These are phyloP conservation scores for Baudoinia panamericana DNA, from an alignment of 495 filamentous ascomycete genomes.

Conservation along the genomic window DNA sequence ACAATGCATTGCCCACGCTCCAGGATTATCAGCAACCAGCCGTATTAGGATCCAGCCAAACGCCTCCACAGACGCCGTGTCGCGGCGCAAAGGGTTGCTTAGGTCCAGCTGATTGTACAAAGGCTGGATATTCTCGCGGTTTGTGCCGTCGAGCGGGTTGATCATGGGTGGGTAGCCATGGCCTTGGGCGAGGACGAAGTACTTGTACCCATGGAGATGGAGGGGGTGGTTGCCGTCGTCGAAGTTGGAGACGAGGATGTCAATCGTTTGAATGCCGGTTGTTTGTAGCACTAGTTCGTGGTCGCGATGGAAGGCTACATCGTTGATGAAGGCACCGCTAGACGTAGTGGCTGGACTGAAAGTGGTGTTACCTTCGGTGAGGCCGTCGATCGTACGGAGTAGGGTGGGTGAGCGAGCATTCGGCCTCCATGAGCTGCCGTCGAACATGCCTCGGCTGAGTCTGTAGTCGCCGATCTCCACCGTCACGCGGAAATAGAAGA, in stretches of 20 bases:
- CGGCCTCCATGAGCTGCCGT: slow-evolving; percentile 41
- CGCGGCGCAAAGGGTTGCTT: slow-evolving; percentile 24
- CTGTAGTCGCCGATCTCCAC: slow-evolving; percentile 44
- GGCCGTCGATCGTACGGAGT: slow-evolving; percentile 35
- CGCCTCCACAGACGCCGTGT: slow-evolving; percentile 25
- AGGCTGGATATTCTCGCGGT: slow-evolving; percentile 10
- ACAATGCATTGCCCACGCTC: slow-evolving; percentile 27
- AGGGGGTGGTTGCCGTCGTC: slow-evolving; percentile 29
- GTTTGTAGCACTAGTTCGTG: slow-evolving; percentile 25
- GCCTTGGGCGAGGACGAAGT: slow-evolving; percentile 45
- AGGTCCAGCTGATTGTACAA: slow-evolving; percentile 18
- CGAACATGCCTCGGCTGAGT: slow-evolving; percentile 41
- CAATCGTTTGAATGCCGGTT: slow-evolving; percentile 20
- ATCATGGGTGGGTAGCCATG: slow-evolving; percentile 37
- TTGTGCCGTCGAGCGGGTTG: slow-evolving; percentile 2
- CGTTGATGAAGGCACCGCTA: slow-evolving; percentile 20
- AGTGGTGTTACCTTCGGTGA: slow-evolving; percentile 23
- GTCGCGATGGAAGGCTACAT: slow-evolving; percentile 18
- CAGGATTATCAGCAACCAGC: slow-evolving; percentile 27
- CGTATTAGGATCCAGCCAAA: slow-evolving; percentile 27
- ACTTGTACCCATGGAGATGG: slow-evolving; percentile 38
- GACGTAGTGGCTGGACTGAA: slow-evolving; percentile 5
- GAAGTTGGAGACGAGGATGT: slow-evolving; percentile 27
- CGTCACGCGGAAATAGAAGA: slow-evolving; percentile 38
- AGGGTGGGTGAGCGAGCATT: slow-evolving; percentile 32